phyloP scores from a whole-genome alignment of 139 green algal species.

The Pedinophyceae sp. region DNA sequence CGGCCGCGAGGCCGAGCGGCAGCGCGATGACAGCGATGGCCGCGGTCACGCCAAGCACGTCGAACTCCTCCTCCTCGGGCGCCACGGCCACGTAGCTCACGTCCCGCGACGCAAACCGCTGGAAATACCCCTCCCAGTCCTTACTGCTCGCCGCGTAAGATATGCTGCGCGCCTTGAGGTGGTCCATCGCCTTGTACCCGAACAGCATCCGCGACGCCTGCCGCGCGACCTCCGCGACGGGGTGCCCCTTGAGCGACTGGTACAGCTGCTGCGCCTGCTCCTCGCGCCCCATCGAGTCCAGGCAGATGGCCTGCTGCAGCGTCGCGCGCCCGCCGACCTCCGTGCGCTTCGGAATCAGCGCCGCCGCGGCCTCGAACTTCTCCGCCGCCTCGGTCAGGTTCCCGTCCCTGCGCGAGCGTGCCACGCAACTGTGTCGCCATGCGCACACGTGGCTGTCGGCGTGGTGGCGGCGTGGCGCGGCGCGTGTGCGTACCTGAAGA shows the following conservation, averaged over 20 bases:
- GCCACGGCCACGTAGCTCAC: constrained; percentile 2
- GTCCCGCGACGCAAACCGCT: constrained; percentile 7
- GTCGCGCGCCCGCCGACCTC: constrained; percentile 41
- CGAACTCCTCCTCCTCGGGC: constrained; percentile 9
- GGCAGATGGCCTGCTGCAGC: constrained; percentile 61
- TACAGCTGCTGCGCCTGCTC: constrained; percentile 48
- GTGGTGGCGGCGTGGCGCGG: background rate
- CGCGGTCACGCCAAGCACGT: constrained; percentile 1
- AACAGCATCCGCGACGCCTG: constrained; percentile 60
- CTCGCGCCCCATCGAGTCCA: constrained; percentile 53
- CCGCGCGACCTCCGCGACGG: constrained; percentile 26
- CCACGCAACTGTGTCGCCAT: background rate
- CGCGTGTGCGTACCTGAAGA: constrained; percentile 35
- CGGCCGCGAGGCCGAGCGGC: constrained; percentile 7
- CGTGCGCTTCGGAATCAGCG: constrained; percentile 16
- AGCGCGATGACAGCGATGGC: constrained; percentile 13
- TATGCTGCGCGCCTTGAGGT: constrained; percentile 30
- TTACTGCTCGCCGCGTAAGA: constrained; percentile 1
- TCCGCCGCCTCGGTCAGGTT: constrained; percentile 6
- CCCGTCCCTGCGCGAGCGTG: background rate
- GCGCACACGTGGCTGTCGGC: constrained; percentile 4
- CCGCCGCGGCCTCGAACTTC: constrained; percentile 14
- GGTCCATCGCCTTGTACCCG: constrained; percentile 43
- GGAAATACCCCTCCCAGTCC: constrained; percentile 18
- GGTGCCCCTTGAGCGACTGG: constrained; percentile 30